phyloP scores from a whole-genome alignment of 371 early-diverging fungal genomes.

The Actinomortierella wolfii region DNA sequence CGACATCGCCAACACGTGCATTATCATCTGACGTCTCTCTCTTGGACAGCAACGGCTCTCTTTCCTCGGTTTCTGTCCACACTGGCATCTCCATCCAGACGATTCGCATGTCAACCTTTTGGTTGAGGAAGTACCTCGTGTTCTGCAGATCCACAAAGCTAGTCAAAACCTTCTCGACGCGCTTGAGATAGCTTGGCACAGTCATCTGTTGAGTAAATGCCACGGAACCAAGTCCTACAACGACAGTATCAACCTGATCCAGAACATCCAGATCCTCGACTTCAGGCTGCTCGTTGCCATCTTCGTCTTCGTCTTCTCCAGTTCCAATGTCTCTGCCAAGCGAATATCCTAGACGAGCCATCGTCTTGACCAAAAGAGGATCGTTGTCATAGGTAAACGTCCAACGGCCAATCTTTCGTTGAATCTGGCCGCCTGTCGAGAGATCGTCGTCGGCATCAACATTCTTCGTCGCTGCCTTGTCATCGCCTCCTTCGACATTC shows the following conservation, averaged over 20 bases:
- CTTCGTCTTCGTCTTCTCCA: neutral
- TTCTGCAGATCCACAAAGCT: constrained; percentile 10
- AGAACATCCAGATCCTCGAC: neutral
- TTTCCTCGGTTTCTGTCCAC: constrained; percentile 20
- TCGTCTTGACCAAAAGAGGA: constrained; percentile 4
- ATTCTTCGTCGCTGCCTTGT: constrained; percentile 1
- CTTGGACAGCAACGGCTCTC: no score
- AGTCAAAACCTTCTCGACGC: constrained; percentile 4
- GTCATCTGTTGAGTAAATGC: constrained; percentile 6
- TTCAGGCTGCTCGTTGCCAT: neutral
- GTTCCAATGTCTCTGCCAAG: neutral
- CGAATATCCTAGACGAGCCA: constrained; percentile 3
- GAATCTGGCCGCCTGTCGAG: no score
- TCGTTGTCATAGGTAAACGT: no score
- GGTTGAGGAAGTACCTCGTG: constrained; percentile 14
- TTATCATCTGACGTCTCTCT: no score
- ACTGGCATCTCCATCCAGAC: constrained; percentile 26
- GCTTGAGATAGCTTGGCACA: constrained; percentile 11
- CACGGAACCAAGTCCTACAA: constrained; percentile 15
- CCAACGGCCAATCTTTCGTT: no score
- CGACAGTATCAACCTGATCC: constrained; percentile 16
- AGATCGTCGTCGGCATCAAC: constrained; percentile 8
- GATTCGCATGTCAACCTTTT: no score
- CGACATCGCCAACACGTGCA: no score
- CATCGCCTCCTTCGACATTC: neutral